A percentile compares a stretch with the other conserved stretches of the same genome.
phyloP scores from a whole-genome alignment of 2,329 filamentous ascomycete genomes.

The Calcarisporium arbuscula region DNA sequence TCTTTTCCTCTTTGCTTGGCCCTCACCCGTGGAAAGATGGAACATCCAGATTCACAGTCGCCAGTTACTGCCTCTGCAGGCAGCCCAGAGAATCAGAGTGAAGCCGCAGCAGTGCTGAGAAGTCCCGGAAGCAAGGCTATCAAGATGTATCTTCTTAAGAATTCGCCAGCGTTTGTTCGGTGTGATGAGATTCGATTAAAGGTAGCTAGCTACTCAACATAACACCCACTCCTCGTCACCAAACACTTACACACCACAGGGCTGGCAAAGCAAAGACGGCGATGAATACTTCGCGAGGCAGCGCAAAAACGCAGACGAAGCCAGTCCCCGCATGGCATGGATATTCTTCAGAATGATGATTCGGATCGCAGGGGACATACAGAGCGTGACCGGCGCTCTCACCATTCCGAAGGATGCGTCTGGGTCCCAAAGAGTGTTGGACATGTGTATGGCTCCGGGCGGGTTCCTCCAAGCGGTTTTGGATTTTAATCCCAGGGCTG shows the following conservation, averaged over 20 bases:
- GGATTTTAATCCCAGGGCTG: conserved; percentile 24
- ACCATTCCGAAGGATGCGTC: conserved; percentile 7
- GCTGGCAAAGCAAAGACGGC: conserved; percentile 35
- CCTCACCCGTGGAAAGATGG: too few relatives aligned
- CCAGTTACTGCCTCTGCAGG: too few relatives aligned
- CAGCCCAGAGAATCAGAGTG: too few relatives aligned
- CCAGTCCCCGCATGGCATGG: background rate
- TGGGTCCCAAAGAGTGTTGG: conserved; percentile 32
- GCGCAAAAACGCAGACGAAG: conserved; percentile 1
- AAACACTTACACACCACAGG: conserved; percentile 21
- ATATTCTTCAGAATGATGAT: background rate
- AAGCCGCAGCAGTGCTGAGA: too few relatives aligned
- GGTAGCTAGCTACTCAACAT: conserved; percentile 2
- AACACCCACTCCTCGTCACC: background rate
- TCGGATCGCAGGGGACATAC: background rate
- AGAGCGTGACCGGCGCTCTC: conserved; percentile 18
- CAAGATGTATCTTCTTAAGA: too few relatives aligned
- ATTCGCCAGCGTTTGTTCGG: too few relatives aligned
- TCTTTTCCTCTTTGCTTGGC: too few relatives aligned
- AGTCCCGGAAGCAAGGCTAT: too few relatives aligned
- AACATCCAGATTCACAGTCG: too few relatives aligned
- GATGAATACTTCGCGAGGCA: conserved; percentile 36
- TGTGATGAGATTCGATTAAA: conserved; percentile 4
- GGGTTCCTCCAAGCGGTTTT: conserved; percentile 39
- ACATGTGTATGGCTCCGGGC: conserved; percentile 51